Base-by-base conservation (phyloP, 2,329 filamentous ascomycete genomes). In the Gnomoniopsis smithogilvyi region DNA sequence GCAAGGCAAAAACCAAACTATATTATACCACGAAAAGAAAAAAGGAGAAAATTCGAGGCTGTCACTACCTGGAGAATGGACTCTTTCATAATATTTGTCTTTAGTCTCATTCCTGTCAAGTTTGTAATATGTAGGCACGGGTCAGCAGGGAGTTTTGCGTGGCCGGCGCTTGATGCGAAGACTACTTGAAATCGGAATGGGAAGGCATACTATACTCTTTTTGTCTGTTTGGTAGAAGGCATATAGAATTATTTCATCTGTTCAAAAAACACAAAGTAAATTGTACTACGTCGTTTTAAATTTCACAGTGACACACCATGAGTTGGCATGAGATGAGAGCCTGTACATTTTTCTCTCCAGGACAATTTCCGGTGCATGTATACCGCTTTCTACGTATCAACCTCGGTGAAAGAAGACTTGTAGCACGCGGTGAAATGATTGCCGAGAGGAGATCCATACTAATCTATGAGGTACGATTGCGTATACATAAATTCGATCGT, bases 111-210 rank as follows among this genome's bases (percentile, higher is more conserved):
- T 51, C 26, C 26, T 30, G 26, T 41, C 12, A 41, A 41, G 38
- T 52, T 17, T 52, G 34, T 43, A n/a, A 17, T 52, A 19, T 52
- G 51, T 45, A n/a, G 41, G 19, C 41, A 21, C 14, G 46, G 46
- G 15, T 36, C 19, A 24, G 30, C 30, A 48, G 30, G 43, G 52
- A 33, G 43, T 48, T n/a, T 47, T 30, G 24, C 12, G 41, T 54
- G 43, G 52, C 52, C 30, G n/a, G 52, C 52, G 52, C 52, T 54
- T 24, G 41, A 54, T 47, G 52, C 26, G 52, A 54, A 47, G 51
- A 36, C 41, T 47, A 34, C 51, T 22, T 19, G 12, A 41, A 14
- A 41, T 43, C 21, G 34, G 33, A 43, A 11, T 33, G 41, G 52
- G 19, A 33, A 6, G 52, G 52, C 43, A 46, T 47, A 24, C 8